Base-by-base conservation (phyloP, 2,329 filamentous ascomycete species). In the Orbilia oligospora region DNA sequence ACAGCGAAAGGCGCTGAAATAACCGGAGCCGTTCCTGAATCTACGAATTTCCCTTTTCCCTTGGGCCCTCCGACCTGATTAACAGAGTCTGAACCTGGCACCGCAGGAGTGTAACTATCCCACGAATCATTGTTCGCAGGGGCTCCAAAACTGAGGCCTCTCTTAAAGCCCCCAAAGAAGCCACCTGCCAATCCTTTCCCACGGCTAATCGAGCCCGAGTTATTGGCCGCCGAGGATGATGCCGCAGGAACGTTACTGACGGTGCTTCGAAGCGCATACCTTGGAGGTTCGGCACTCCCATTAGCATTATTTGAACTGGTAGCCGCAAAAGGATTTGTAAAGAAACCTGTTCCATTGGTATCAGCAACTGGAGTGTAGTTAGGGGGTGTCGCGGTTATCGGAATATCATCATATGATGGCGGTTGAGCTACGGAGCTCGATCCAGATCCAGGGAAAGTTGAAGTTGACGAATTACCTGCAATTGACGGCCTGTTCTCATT, bases 41-140 rank as follows among this genome's bases (percentile, higher is more conserved):
- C 61, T 3, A 53, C 27, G 2, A 46, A 53, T 63, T 80, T 81
- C 8, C 71, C 73, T 33, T 81, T 81, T 41, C 48, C 70, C 9
- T 55, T 77, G 33, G 69, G 65, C 41, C 12, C 64, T 22, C 51
- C 75, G 12, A n/a, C 3, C 16, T 30, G 69, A 49, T 5, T 51
- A n/a, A 8, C n/a, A 10, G 58, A 55, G 20, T 69, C 41, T 14
- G 65, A 56, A 10, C 46, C 18, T 22, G 56, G 69, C n/a, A 46
- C n/a, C 12, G 56, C 30, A 22, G 18, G 24, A 46, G 53, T 30
- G 16, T 41, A 22, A 30, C 14, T 64, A 16, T 27, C 56, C 64
- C 53, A 53, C 36, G 27, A 20, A 33, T 77, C 67, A 8, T 48
- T 27, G 27, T 55, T 65, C 55, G 48, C 49, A 33, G 49, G 41